phyloP scores from a whole-genome alignment of 2,329 filamentous ascomycete species.

The Claviceps africana region DNA sequence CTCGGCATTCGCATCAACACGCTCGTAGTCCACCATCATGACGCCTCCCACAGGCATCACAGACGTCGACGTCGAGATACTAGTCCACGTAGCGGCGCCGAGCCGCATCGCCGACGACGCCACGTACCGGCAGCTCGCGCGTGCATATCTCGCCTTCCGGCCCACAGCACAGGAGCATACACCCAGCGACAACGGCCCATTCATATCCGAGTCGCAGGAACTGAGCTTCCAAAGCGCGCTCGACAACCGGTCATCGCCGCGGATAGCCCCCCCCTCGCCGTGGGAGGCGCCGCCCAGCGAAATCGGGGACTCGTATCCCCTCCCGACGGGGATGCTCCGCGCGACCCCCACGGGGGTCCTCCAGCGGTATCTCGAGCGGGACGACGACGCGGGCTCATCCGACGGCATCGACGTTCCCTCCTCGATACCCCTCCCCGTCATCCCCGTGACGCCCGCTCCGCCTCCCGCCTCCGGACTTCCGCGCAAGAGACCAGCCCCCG shows the following conservation, averaged over 20 bases:
- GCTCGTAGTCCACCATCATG: slow-evolving; percentile 10
- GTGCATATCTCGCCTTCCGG: slow-evolving; percentile 36
- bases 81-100: slow-evolving; percentile 41
- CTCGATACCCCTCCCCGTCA: too few relatives aligned
- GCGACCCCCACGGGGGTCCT: slow-evolving; percentile 36
- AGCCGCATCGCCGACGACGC: slow-evolving; percentile 33
- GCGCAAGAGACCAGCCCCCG: background rate
- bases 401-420: too few relatives aligned
- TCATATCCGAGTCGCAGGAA: too few relatives aligned
- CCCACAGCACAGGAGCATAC: background rate
- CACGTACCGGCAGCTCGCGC: slow-evolving; percentile 33
- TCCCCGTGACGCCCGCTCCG: slow-evolving; percentile 14
- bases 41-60: slow-evolving; percentile 7
- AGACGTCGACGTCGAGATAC: slow-evolving; percentile 32
- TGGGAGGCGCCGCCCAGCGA: slow-evolving; percentile 34
- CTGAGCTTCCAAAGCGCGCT: slow-evolving; percentile 31
- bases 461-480: background rate
- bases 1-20: background rate
- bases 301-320: slow-evolving; percentile 40
- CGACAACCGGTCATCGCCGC: slow-evolving; percentile 28
- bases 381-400: slow-evolving; percentile 12
- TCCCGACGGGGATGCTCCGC: slow-evolving; percentile 16
- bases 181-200: too few relatives aligned
- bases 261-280: slow-evolving; percentile 18
- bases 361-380: slow-evolving; percentile 33